These are phyloP conservation scores for Monilinia fructigena DNA, from an alignment of 2,329 filamentous ascomycete genomes.

Conservation along the genomic window DNA sequence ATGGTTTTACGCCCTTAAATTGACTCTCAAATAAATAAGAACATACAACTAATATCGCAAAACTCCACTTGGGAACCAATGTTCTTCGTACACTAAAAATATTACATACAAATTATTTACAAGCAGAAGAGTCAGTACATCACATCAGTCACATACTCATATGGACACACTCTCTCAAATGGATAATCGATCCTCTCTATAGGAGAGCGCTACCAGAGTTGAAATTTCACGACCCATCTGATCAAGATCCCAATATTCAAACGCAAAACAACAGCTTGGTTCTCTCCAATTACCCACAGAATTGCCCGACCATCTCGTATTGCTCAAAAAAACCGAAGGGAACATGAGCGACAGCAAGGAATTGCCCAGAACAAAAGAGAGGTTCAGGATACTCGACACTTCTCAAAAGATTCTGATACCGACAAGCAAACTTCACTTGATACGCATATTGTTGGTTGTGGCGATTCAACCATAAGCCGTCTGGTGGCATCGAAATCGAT, in stretches of 20 bases:
- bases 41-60: background rate
- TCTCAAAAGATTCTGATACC: background rate
- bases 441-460: conserved; percentile 3
- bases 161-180: background rate
- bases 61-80: background rate
- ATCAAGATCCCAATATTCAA: background rate
- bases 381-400: background rate
- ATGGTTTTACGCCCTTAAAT: background rate
- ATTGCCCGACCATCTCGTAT: conserved; percentile 25
- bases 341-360: conserved; percentile 23
- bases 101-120: background rate
- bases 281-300: background rate
- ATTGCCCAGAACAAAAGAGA: background rate
- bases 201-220: background rate
- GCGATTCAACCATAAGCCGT: background rate
- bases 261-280: background rate
- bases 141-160: background rate
- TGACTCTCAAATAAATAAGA: background rate
- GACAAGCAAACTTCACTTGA: background rate
- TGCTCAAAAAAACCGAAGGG: conserved; percentile 18
- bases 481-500: conserved; percentile 1
- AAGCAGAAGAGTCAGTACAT: background rate
- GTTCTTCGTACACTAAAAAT: background rate
- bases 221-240: background rate
- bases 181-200: background rate